phyloP scores from a whole-genome alignment of 306 rosid genomes.

The Hippophae tibetana region DNA sequence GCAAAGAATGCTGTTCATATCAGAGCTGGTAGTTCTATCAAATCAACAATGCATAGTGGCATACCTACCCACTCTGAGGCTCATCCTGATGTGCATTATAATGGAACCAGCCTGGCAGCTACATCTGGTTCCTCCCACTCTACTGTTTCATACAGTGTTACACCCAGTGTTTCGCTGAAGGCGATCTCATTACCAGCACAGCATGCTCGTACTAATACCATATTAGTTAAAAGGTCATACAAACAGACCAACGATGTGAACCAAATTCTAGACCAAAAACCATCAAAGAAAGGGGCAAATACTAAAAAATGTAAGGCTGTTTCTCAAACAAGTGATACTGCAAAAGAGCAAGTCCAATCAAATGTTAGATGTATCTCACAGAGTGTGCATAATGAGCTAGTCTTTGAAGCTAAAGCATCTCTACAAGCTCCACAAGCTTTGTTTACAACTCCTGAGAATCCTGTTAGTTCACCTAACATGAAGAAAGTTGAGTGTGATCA shows the following conservation, averaged over 20 bases:
- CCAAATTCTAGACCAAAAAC: conserved; percentile 18
- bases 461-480: conserved; percentile 12
- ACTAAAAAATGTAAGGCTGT: conserved; percentile 9
- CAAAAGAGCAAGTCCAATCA: conserved; percentile 5
- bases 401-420: conserved; percentile 21
- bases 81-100: conserved; percentile 22
- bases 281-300: conserved; percentile 31
- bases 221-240: conserved; percentile 15
- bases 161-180: conserved; percentile 18
- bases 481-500: conserved; percentile 10
- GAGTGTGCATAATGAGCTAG: conserved; percentile 2
- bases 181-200: conserved; percentile 16
- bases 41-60: conserved; percentile 23
- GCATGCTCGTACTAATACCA: conserved; percentile 13
- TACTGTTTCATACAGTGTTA: conserved; percentile 12
- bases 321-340: not conserved
- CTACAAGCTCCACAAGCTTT: conserved; percentile 14
- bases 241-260: conserved; percentile 23
- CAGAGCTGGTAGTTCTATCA: conserved; percentile 26
- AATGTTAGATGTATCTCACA: conserved; percentile 9
- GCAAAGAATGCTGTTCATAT: conserved; percentile 35
- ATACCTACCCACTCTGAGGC: conserved; percentile 28
- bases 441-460: conserved; percentile 13
- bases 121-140: conserved; percentile 13
- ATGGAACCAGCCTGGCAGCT: conserved; percentile 17